Evolutionary conservation across 108 stramenopile species (phyloP), one percentile per base, ranked within the genome.

Genomic region (Parietichytrium sp.): DNA sequence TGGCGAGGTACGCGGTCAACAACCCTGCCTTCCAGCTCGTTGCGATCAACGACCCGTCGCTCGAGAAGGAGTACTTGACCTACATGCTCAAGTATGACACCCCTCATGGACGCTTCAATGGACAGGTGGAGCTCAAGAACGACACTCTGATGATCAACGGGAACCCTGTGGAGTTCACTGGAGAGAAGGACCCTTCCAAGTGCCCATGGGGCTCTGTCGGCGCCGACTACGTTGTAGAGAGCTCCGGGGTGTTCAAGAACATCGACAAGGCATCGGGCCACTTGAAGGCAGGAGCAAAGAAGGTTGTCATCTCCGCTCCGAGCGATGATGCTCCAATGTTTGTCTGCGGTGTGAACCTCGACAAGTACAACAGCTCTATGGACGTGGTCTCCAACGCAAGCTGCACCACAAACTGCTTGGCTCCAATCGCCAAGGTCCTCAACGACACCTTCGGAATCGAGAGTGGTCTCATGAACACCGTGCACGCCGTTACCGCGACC

Each of bases 341-440:
- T 78, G 98, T 98, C 47, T 93, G 96, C 93, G 98, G 98, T 53
- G 98, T 98, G 51, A 98, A 98, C 90, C 83, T 91, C 26, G 92
- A 93, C 20, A 84, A 88, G 84, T 98, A 97, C 88, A 91, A 92
- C 4, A 52, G 86, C 26, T 90, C 89, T 87, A 95, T 96, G 97
- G 87, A 94, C 86, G 86, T 98, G 79, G 95, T 98, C n/a, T 97
- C 96, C 82, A 98, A 98, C 83, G 97, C 97, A n/a, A 93, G 93
- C 26, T 98, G 97, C 85, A 98, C 97, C 53, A 98, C 97, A 89
- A 98, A 98, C 92, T 97, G 98, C 85, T 91, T 98, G 51, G 98
- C 96, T 47, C 98, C 96, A 31, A 86, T 98, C 42, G 96, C 95
- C 88, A 98, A 98, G 94, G 95, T 96, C 29, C 84, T 98, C 92